phyloP scores from a whole-genome alignment of 345 rosid species.

The Punica granatum region DNA sequence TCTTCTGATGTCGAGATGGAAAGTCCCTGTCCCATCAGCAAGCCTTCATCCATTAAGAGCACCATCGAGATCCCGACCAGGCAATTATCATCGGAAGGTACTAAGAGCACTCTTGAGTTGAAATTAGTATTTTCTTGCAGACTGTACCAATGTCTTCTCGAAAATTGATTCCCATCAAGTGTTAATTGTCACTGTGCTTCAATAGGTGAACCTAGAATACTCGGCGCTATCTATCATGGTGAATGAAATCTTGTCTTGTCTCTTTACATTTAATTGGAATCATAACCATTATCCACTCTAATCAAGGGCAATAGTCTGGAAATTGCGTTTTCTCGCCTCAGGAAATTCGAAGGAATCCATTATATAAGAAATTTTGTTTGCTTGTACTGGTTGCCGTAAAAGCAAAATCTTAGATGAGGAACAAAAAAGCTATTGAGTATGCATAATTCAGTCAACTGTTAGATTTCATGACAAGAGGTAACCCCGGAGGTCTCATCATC shows the following conservation, averaged over 20 bases:
- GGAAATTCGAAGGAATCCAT: not conserved
- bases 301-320: not conserved
- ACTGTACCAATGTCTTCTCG: not conserved
- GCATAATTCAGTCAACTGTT: not conserved
- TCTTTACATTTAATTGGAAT: not conserved
- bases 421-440: too few species aligned
- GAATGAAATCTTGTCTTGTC: not conserved
- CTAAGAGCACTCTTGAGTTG: not conserved
- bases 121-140: not conserved
- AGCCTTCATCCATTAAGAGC: conserved; percentile 2
- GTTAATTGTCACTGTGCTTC: not conserved
- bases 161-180: not conserved
- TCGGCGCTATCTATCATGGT: not conserved
- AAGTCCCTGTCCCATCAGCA: conserved; percentile 13
- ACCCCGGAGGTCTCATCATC: not conserved
- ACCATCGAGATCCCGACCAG: conserved; percentile 17
- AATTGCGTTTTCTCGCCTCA: not conserved
- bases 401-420: not conserved
- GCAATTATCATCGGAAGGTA: conserved; percentile 43
- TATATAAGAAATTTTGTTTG: not conserved
- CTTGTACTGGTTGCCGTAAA: not conserved
- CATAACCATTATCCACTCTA: not conserved
- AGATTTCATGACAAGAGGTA: not conserved
- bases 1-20: conserved; percentile 42
- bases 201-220: not conserved